These are phyloP conservation scores for Coprinopsis cinerea DNA, from an alignment of 768 basidiomycete genomes.

Conservation along the genomic window DNA sequence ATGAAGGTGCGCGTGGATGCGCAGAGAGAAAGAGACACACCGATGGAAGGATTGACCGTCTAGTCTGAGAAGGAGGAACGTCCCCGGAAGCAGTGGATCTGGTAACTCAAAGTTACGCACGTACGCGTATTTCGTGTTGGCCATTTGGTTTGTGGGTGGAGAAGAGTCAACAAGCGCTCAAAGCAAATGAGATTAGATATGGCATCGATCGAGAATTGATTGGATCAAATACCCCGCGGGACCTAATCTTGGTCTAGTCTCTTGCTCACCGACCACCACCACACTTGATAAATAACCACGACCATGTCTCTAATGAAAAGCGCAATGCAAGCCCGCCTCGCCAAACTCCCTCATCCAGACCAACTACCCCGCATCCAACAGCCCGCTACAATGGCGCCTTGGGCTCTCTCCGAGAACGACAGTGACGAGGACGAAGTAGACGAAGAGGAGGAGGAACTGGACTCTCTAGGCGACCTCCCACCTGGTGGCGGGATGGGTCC, in stretches of 20 bases:
- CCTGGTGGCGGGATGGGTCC: constrained; percentile 53
- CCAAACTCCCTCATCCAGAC: constrained; percentile 54
- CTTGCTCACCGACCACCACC: no score
- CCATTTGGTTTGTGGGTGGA: constrained; percentile 46
- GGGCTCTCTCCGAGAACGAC: constrained; percentile 16
- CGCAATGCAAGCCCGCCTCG: constrained; percentile 66
- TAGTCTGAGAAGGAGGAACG: constrained; percentile 79
- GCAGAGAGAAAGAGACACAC: no score
- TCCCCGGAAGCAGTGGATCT: constrained; percentile 77
- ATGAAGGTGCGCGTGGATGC: constrained; percentile 2
- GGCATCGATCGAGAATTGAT: no score
- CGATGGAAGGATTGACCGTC: constrained; percentile 95
- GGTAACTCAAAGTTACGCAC: constrained; percentile 87
- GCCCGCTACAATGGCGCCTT: background rate
- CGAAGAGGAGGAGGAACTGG: constrained; percentile 50
- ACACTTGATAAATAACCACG: background rate
- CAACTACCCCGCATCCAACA: background rate
- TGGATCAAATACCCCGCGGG: no score
- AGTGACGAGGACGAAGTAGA: constrained; percentile 36
- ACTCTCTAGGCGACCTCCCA: constrained; percentile 56
- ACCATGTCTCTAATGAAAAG: constrained; percentile 74
- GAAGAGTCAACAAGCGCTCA: background rate
- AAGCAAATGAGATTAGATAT: background rate
- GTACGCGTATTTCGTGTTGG: constrained; percentile 88
- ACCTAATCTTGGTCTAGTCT: no score